Base-by-base conservation (phyloP, 1,139 yeast genomes). In the Suhomyces bolitotheri region DNA sequence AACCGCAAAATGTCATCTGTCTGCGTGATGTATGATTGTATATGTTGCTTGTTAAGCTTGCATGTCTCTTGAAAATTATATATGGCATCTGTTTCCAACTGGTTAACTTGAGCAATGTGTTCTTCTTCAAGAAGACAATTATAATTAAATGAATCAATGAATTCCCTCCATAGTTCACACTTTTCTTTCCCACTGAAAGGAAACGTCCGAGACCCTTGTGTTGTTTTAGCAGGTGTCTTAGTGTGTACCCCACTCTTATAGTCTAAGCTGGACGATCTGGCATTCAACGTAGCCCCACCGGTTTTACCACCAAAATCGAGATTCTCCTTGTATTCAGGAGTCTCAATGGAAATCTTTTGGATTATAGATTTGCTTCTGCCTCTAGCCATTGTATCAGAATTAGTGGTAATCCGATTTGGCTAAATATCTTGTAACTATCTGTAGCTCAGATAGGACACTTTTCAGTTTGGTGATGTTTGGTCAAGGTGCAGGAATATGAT, bases 331-430 rank as follows among this genome's bases (percentile, higher is more conserved):
- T 53, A 54, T 5, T 54, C 40, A 5, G 71, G 72, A 12, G 62
- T 60, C 26, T 66, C 72, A 39, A 59, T 56, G 4, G 76, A 74
- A 25, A 70, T 65, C 35, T 54, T 52, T 39, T 66, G 65, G 2
- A 78, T 82, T 40, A 76, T 69, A 4, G 84, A 77, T 40, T 71
- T 68, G 35, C 79, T 68, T 52, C 83, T 57, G 15, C 50, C 53
- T 40, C 75, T 52, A n/a, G 41, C 26, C 41, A 38, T 38, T 8
- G 20, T 19, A n/a, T n/a, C n/a, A n/a, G n/a, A n/a, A n/a, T n/a
- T n/a, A n/a, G n/a, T n/a, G n/a, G n/a, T n/a, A n/a, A n/a, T n/a
- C n/a, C n/a, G 29, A 16, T 19, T 19, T 7, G 21, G 20, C 20
- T 17, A 17, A 17, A 17, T 17, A 17, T 8, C 8, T 17, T 17